These are phyloP conservation scores for Aspergillus neoniger DNA, from an alignment of 2,329 filamentous ascomycete genomes.

Conservation along the genomic window DNA sequence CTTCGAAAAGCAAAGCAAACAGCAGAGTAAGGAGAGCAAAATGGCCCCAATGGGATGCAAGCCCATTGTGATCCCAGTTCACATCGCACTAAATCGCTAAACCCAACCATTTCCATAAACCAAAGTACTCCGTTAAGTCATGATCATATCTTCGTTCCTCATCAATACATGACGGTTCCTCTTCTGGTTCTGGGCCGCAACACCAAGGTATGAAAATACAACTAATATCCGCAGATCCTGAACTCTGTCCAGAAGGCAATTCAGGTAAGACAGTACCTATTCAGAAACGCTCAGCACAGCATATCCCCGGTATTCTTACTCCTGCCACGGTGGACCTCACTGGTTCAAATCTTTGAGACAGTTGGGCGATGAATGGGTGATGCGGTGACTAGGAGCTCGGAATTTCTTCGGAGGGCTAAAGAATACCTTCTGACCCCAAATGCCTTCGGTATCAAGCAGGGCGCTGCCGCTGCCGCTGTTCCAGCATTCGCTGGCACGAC, in stretches of 20 bases:
- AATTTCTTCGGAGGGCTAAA: conserved; percentile 11
- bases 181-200: not conserved
- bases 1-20: too few species aligned
- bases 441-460: conserved; percentile 6
- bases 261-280: not conserved
- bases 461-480: not conserved
- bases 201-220: not conserved
- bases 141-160: not conserved
- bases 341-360: conserved; percentile 9
- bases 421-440: conserved; percentile 19
- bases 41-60: not conserved
- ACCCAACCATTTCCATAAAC: not conserved
- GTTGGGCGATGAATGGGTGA: conserved; percentile 27
- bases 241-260: not conserved
- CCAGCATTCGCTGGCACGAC: conserved; percentile 18
- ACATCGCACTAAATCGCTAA: not conserved
- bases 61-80: not conserved
- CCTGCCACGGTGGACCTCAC: not conserved
- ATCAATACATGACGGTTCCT: not conserved
- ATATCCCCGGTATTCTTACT: not conserved
- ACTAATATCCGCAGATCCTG: not conserved
- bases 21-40: not conserved
- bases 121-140: not conserved
- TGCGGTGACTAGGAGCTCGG: conserved; percentile 20
- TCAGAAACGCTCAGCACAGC: not conserved